Conservation (phyloP, 192 early-diverging fungal genomes). For the Chytriomyces sp. region DNA sequence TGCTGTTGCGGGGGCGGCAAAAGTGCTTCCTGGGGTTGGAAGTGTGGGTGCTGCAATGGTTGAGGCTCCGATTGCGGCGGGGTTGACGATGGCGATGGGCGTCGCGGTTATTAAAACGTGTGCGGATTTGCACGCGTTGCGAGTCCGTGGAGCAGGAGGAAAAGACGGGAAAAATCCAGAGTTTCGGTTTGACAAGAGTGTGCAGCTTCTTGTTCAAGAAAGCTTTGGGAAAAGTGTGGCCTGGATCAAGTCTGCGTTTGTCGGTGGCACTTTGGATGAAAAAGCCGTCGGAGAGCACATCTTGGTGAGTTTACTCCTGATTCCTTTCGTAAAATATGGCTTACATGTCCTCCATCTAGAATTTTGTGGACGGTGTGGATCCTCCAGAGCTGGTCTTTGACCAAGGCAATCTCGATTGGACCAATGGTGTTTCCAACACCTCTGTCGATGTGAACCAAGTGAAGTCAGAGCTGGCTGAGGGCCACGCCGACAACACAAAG, state of each 20-base stretch:
- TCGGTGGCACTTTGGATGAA: conserved; percentile 3
- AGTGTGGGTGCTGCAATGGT: conserved; percentile 23
- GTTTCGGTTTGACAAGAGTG: conserved; percentile 20
- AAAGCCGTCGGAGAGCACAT: conserved; percentile 22
- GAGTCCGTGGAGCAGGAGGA: neutral
- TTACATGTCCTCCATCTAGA: too few species aligned
- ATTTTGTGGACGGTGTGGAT: too few species aligned
- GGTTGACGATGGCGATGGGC: conserved; percentile 30
- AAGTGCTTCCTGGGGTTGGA: conserved; percentile 27
- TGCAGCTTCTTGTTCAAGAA: conserved; percentile 5
- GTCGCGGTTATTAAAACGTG: conserved; percentile 27
- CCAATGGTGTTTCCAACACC: too few species aligned
- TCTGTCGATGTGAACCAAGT: too few species aligned
- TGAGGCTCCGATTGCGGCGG: conserved; percentile 30
- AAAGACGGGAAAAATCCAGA: neutral
- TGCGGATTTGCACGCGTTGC: conserved; percentile 5
- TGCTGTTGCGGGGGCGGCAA: conserved; percentile 20
- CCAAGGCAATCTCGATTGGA: too few species aligned
- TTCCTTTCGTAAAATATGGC: too few species aligned
- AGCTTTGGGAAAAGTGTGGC: conserved; percentile 5
- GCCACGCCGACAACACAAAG: too few species aligned
- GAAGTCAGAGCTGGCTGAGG: too few species aligned
- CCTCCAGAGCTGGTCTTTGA: too few species aligned
- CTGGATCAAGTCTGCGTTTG: conserved; percentile 7
- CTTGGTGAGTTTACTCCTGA: neutral